Base-by-base conservation (phyloP, 139 green algal species). In the Chlamydomonas incerta region DNA sequence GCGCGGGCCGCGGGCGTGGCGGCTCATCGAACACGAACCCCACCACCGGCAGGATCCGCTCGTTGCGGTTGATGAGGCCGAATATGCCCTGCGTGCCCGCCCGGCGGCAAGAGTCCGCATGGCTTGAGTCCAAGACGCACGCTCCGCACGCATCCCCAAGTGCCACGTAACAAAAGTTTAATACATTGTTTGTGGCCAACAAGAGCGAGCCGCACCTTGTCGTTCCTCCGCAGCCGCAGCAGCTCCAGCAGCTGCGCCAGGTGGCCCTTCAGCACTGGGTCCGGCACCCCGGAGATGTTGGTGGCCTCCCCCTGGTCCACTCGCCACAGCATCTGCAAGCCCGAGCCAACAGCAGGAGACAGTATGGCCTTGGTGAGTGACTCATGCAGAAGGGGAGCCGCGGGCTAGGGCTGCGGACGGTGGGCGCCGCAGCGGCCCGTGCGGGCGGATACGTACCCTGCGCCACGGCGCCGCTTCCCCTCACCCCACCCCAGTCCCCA, bases 1-100 rank as follows among this genome's bases (percentile, higher is more conserved):
- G 65, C n/a, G 14, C 17, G 1, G 65, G 63, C 21, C n/a, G 68
- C 18, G 66, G 52, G 24, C 80, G 65, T 0, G 86, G 86, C 23
- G 87, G 65, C 68, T 90, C 87, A 15, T 90, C 87, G 72, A 90
- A 90, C 17, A 90, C 87, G 65, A 90, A 90, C 24, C 81, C 81
- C 3, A 90, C 58, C 0, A 90, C 28, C 0, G 72, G 46, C 26
- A 90, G 81, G 29, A 81, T 81, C 28, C 46, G 65, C 18, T 62
- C 68, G 14, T 18, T 52, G 20, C 70, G 57, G 37, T 77, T 31
- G 21, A 37, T 26, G 14, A 89, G 69, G 46, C 82, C 82, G 68
- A 75, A 87, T 24, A 81, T 67, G 18, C 82, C 82, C 82, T 87
- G 82, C 8, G 41, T 8, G 41, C 6, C 41, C 41, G 41, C n/a